These are phyloP conservation scores for Botrytis medusae DNA, from an alignment of 2,329 filamentous ascomycete species.

Conservation along the genomic window DNA sequence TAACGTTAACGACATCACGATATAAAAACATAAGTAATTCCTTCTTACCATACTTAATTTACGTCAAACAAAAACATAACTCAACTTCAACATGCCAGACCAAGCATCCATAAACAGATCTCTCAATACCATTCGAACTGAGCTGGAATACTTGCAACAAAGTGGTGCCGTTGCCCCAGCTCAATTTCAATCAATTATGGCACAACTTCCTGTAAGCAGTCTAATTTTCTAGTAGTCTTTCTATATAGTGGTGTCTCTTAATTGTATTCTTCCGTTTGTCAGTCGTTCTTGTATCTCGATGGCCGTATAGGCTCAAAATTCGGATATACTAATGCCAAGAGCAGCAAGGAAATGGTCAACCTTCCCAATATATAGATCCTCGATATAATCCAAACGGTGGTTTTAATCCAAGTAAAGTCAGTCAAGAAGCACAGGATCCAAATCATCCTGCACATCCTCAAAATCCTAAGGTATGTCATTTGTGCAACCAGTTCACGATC, in stretches of 20 bases:
- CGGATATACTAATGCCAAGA: neutral
- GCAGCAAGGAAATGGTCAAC: conserved; percentile 32
- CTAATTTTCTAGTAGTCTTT: neutral
- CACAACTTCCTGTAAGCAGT: conserved; percentile 38
- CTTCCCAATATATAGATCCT: conserved; percentile 35
- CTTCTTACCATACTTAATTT: neutral
- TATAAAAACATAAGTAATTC: neutral
- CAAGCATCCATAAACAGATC: conserved; percentile 36
- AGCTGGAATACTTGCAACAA: conserved; percentile 39
- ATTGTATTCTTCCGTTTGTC: neutral
- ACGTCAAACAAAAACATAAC: neutral
- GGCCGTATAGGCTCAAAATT: neutral
- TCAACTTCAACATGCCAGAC: conserved; percentile 32
- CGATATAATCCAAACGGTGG: conserved; percentile 31
- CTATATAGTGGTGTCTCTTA: no score
- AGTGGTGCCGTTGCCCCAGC: conserved; percentile 35
- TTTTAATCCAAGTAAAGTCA: conserved; percentile 31
- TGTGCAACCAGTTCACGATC: neutral
- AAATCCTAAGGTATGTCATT: conserved; percentile 32
- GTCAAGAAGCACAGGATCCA: conserved; percentile 38
- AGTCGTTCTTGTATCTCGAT: neutral
- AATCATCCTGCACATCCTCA: conserved; percentile 38
- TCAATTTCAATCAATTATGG: conserved; percentile 40
- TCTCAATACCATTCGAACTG: conserved; percentile 32
- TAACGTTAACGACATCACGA: neutral